phyloP scores from a whole-genome alignment of 306 rosid species.

The Sphenostylis stenocarpa region DNA sequence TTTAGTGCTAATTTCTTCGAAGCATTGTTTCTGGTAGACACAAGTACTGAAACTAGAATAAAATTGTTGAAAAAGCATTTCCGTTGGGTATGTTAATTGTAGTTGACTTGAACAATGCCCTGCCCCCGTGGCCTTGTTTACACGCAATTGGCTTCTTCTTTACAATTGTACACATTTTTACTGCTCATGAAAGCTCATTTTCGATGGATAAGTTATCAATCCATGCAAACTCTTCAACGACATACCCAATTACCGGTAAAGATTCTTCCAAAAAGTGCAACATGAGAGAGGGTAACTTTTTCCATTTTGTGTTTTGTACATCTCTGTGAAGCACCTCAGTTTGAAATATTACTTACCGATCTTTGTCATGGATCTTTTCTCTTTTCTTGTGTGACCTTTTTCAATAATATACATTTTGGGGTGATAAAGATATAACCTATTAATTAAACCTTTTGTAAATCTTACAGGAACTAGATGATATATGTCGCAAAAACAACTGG shows the following conservation, averaged over 20 bases:
- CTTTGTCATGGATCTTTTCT: constrained; percentile 5
- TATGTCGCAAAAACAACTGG: constrained; percentile 51
- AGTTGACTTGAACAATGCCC: background rate
- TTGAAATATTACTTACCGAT: background rate
- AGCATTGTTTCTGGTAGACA: constrained; percentile 8
- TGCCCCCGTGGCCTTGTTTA: background rate
- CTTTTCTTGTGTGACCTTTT: background rate
- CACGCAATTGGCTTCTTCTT: background rate
- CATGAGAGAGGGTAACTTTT: background rate
- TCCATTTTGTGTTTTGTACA: constrained; percentile 8
- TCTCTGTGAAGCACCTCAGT: background rate
- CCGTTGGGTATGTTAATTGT: background rate
- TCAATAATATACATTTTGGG: background rate
- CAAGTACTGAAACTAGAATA: background rate
- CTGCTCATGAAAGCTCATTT: background rate
- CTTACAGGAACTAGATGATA: constrained; percentile 45
- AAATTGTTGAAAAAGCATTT: background rate
- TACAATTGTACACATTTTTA: background rate
- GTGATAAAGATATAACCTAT: no score
- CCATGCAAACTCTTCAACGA: background rate
- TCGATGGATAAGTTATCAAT: background rate
- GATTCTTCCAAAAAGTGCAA: background rate
- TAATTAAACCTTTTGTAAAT: no score
- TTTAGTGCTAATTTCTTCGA: constrained; percentile 14
- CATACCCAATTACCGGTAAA: background rate